Conservation (phyloP, 2,329 filamentous ascomycete genomes). For the Neopestalotiopsis rosae region DNA sequence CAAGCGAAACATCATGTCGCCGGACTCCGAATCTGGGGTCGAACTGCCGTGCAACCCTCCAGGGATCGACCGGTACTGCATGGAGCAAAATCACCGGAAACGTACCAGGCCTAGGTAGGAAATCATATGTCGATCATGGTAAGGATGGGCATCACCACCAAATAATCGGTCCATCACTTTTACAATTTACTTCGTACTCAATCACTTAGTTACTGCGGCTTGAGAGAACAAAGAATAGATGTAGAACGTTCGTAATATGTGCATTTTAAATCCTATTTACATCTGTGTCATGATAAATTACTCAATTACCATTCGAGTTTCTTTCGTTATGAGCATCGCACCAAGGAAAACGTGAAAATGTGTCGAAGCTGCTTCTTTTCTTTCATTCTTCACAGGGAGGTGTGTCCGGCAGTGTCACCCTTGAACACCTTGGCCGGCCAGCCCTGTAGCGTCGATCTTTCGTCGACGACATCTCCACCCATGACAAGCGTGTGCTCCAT, state of each 20-base stretch:
- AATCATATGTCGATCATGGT: not conserved
- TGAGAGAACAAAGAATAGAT: not conserved
- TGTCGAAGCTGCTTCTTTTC: not conserved
- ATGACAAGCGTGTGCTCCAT: slow-evolving; percentile 64
- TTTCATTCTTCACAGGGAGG: not conserved
- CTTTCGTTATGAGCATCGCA: slow-evolving; percentile 2
- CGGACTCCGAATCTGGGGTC: slow-evolving; percentile 1
- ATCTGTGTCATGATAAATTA: slow-evolving; percentile 4
- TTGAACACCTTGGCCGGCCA: slow-evolving; percentile 52
- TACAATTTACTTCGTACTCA: not conserved
- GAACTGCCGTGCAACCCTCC: not conserved
- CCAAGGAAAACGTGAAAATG: slow-evolving; percentile 3
- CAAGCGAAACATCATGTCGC: not conserved
- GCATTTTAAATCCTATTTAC: slow-evolving; percentile 4
- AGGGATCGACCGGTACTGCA: not conserved
- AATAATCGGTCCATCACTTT: not conserved
- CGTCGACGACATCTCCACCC: slow-evolving; percentile 59
- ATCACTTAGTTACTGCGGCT: not conserved
- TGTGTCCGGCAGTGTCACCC: slow-evolving; percentile 13
- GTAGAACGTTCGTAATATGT: not conserved
- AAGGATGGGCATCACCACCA: not conserved
- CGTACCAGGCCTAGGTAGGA: not conserved
- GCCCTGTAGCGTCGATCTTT: slow-evolving; percentile 56
- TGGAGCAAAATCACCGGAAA: not conserved
- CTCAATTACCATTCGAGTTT: slow-evolving; percentile 8